Evolutionary conservation across 2,329 filamentous ascomycete genomes (phyloP).

Genomic region (Alternaria panax): DNA sequence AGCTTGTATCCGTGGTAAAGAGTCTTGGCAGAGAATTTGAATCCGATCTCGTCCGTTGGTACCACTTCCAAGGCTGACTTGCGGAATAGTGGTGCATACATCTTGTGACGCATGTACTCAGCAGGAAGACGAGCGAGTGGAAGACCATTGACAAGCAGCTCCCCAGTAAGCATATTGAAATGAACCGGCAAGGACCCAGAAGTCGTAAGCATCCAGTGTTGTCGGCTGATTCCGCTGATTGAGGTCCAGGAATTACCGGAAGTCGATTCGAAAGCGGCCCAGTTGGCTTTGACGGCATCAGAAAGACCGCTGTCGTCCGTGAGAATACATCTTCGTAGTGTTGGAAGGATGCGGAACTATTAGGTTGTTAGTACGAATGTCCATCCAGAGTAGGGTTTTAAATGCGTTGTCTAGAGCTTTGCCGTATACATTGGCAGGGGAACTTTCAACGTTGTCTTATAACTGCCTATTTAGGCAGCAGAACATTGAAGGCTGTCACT

Average conservation of each 20-base stretch:
- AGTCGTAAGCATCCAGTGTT: slow-evolving; percentile 46
- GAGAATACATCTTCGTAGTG: slow-evolving; percentile 12
- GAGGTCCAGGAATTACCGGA: slow-evolving; percentile 14
- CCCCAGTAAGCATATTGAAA: slow-evolving; percentile 61
- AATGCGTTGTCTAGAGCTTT: too few species aligned
- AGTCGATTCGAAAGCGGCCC: slow-evolving; percentile 28
- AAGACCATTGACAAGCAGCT: slow-evolving; percentile 61
- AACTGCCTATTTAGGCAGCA: too few species aligned
- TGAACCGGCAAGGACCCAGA: slow-evolving; percentile 35
- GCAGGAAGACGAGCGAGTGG: slow-evolving; percentile 58
- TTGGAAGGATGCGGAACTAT: slow-evolving; percentile 15
- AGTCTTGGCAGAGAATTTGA: slow-evolving; percentile 53
- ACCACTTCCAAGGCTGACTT: slow-evolving; percentile 54
- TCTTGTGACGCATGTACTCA: slow-evolving; percentile 52
- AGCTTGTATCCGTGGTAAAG: slow-evolving; percentile 34
- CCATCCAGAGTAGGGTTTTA: too few species aligned
- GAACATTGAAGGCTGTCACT: too few species aligned
- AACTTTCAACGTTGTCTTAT: too few species aligned
- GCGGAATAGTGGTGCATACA: slow-evolving; percentile 57
- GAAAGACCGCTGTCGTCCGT: slow-evolving; percentile 16
- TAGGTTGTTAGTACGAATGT: too few species aligned
- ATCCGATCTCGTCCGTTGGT: slow-evolving; percentile 49
- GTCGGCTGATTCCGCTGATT: slow-evolving; percentile 2
- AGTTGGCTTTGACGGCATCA: slow-evolving; percentile 24
- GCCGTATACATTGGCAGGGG: slow-evolving; percentile 14